Percentiles rank a stretch among this genome's conserved stretches.
phyloP scores from a whole-genome alignment of 345 rosid species.

The Melaleuca alternifolia region DNA sequence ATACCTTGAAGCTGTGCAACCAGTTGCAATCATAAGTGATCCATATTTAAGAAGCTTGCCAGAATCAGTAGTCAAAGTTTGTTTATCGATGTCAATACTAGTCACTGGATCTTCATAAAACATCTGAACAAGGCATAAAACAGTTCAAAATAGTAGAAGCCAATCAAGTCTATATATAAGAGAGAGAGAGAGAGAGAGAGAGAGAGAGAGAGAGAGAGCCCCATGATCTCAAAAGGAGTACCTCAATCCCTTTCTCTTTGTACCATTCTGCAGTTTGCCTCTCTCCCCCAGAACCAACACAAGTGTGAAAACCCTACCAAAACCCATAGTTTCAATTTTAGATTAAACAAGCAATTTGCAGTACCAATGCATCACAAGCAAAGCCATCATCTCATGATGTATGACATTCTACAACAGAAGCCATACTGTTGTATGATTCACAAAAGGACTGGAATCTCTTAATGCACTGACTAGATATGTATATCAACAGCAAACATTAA shows the following conservation, averaged over 20 bases:
- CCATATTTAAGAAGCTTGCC: slow-evolving; percentile 91
- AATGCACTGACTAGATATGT: background rate
- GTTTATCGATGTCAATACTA: slow-evolving; percentile 65
- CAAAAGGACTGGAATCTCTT: background rate
- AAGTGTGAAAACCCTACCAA: slow-evolving; percentile 85
- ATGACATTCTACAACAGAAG: background rate
- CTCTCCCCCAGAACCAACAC: slow-evolving; percentile 97
- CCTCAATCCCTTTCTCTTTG: slow-evolving; percentile 97
- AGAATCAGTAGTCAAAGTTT: slow-evolving; percentile 61
- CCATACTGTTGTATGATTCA: background rate
- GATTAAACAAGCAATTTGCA: background rate
- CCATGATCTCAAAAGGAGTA: slow-evolving; percentile 1
- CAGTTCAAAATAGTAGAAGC: background rate
- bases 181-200: background rate
- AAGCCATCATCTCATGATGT: background rate
- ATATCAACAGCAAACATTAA: background rate
- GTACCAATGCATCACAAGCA: background rate
- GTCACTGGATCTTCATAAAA: slow-evolving; percentile 80
- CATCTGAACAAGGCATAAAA: slow-evolving; percentile 28
- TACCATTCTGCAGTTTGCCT: slow-evolving; percentile 96
- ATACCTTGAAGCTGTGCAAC: slow-evolving; percentile 89
- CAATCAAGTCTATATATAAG: background rate
- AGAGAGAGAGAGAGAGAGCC: background rate
- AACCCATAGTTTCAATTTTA: background rate
- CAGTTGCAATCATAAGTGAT: slow-evolving; percentile 81